Evolutionary conservation across 208 protist genomes (phyloP), one percentile per base, ranked within the genome.

Genomic region (Acanthamoeba quina): DNA sequence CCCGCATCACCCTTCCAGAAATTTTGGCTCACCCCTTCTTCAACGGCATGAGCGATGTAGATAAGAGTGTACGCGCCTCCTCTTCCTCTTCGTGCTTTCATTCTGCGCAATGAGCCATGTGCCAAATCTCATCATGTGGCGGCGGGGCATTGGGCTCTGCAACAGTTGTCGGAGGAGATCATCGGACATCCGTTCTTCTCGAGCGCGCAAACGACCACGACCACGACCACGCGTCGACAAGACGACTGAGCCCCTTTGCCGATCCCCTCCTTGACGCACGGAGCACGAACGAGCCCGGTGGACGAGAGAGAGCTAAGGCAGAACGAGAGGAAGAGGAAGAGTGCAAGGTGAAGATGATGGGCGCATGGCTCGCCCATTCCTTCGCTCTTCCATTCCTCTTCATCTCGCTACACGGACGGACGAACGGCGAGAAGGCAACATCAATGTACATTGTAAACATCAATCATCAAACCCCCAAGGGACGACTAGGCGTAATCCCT

Each of bases 1-100:
- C 80, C 15, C 80, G 80, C n/a, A 88, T 88, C 24, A 62, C 80
- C 80, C 29, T 66, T 24, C 41, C 41, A 9, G 80, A 88, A 66
- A 88, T 88, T 66, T 66, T 88, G 54, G 80, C 21, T 26, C 80
- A 88, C 19, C 80, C 47, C 49, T 88, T 58, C 54, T 88, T 88
- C 56, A 2, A 88, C 47, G 80, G 47, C n/a, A 26, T 88, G 37
- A 64, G n/a, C 54, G 80, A 88, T 26, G 80, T 47, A 21, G 80
- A 58, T n/a, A 66, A 68, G 49, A 68, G 80, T 26, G 80, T 34
- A 34, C 80, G 47, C 54, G 2, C 24, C 29, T 6, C 1, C 31
- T 3, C 49, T 26, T 49, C 2, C 37, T 10, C 0, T 13, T 15
- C 5, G n/a, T 6, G 5, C 31, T 19, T 6, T 6, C 21, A 2